Base-by-base conservation (phyloP, 2,329 filamentous ascomycete species). In the Hypoxylon sp. region DNA sequence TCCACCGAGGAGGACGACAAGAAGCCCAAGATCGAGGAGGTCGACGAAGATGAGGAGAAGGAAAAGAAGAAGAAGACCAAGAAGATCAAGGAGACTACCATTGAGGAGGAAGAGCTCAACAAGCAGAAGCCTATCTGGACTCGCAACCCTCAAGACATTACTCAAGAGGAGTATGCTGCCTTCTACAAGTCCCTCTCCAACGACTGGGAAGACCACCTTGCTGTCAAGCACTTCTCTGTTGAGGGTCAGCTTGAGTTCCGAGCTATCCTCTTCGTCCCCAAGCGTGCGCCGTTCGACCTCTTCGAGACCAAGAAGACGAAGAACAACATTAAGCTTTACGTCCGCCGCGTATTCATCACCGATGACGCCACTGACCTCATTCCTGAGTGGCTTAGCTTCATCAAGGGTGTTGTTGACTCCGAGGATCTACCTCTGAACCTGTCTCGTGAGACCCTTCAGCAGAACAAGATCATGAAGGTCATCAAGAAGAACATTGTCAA, bases 381-480 rank as follows among this genome's bases (percentile, higher is more conserved):
- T 75, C 96, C 96, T 68, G 96, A 99, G 89, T 99, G 96, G 96
- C 91, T 99, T 80, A 90, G 93, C 87, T 99, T 99, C 86, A 86
- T 99, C 90, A 99, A 99, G 93, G 96, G 96, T 91, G 96, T 99
- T 78, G 96, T 99, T 83, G 96, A 99, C 87, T 99, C 96, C 79
- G 96, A 99, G 90, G 96, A 99, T 83, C 92, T 99, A 71, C 96
- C 96, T 77, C 92, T 99, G 83, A 99, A 99, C 91, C 85, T 99
- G 87, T 98, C 96, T 80, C 96, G 96, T 92, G 96, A 99, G 91
- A 98, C 95, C 65, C 93, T 99, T 55, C 96, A 99, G 87, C 96
- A 98, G 89, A 99, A 98, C 93, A 98, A 98, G 94, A 99, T 99
- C 89, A 98, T 98, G 96, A 98, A 98, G 92, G 96, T 98, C 84